Conservation (phyloP, 805 yeast genomes). For the Pichia membranifaciens region DNA sequence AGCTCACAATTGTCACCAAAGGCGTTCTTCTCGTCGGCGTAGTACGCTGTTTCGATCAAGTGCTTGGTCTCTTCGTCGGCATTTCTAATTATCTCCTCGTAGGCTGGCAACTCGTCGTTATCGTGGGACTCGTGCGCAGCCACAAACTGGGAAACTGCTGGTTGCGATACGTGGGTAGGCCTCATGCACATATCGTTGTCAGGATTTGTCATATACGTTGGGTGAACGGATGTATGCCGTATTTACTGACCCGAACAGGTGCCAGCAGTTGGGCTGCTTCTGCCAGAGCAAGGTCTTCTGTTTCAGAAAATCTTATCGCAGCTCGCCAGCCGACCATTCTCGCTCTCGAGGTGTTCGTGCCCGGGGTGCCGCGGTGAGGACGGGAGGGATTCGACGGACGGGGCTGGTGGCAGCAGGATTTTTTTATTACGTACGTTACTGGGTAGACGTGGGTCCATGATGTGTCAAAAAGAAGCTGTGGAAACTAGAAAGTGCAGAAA, state of each 20-base stretch:
- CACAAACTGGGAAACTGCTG: slow-evolving; percentile 1
- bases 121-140: slow-evolving; percentile 7
- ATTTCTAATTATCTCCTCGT: neutral
- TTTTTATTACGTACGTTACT: too few species aligned
- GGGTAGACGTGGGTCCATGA: too few species aligned
- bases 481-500: neutral
- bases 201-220: neutral
- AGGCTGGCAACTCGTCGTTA: slow-evolving; percentile 4
- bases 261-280: too few species aligned
- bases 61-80: neutral
- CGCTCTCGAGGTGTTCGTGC: too few species aligned
- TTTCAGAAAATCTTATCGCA: too few species aligned
- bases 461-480: too few species aligned
- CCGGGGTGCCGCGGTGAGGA: too few species aligned
- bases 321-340: too few species aligned
- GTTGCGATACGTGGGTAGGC: slow-evolving; percentile 3
- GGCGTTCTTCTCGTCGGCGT: slow-evolving; percentile 2
- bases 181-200: slow-evolving; percentile 7
- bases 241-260: too few species aligned
- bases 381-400: too few species aligned
- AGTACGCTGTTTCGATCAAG: neutral
- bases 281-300: too few species aligned
- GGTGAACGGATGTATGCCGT: neutral
- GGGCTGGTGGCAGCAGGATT: too few species aligned
- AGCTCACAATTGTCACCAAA: neutral